Conservation (phyloP, 2,329 filamentous ascomycete genomes). For the Hypoxylon sp. region DNA sequence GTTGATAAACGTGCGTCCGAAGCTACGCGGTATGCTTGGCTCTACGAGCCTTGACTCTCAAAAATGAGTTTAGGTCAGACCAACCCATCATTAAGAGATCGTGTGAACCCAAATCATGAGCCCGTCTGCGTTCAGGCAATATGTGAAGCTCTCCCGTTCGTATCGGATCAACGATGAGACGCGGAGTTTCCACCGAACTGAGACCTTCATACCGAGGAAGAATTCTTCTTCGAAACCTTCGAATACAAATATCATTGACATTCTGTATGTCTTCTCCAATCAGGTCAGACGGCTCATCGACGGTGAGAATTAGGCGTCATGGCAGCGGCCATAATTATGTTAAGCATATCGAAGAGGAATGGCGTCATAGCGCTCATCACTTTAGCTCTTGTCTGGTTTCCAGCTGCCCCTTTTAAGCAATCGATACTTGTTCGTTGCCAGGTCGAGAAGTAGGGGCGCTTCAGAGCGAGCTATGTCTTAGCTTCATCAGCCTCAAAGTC, state of each 20-base stretch:
- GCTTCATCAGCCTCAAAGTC: conserved; percentile 8
- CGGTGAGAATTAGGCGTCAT: conserved; percentile 1
- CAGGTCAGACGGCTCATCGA: background rate
- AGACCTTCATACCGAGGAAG: conserved; percentile 5
- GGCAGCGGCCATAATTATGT: conserved; percentile 9
- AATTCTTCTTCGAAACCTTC: background rate
- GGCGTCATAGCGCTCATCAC: conserved; percentile 14
- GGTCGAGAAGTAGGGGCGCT: background rate
- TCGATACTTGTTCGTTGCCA: background rate
- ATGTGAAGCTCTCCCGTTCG: background rate
- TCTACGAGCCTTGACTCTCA: background rate
- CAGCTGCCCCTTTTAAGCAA: conserved; percentile 7
- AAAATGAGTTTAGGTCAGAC: conserved; percentile 3
- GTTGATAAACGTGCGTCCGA: background rate
- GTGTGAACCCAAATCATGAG: background rate
- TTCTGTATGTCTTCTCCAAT: background rate
- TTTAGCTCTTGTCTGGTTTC: conserved; percentile 20
- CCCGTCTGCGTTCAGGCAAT: background rate
- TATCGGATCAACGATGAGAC: conserved; percentile 8
- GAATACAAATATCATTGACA: background rate
- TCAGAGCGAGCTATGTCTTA: conserved; percentile 6
- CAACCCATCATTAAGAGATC: conserved; percentile 3
- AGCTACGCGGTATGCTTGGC: background rate
- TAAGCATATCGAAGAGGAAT: conserved; percentile 14
- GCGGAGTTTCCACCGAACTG: conserved; percentile 4